Base-by-base conservation (phyloP, 768 basidiomycete species). In the Leccinum boreale region DNA sequence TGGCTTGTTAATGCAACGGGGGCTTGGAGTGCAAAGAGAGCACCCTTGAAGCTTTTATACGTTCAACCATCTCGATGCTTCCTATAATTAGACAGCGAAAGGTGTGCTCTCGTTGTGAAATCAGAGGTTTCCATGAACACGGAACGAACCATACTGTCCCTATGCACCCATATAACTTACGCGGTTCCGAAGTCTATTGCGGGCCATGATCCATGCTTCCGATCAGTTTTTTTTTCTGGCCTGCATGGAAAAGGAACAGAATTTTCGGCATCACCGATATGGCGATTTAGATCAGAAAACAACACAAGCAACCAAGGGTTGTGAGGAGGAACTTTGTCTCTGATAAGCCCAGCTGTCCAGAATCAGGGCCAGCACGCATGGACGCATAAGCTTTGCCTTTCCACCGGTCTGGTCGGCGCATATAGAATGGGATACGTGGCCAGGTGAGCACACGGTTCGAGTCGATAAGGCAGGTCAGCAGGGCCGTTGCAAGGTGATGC, bases 11-110 rank as follows among this genome's bases (percentile, higher is more conserved):
- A 42, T 65, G 42, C 9, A 5, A 21, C 9, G 29, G 10, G 39
- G 52, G 31, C 39, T 57, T 57, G 47, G 21, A 39, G 46, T 35
- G 8, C 1, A 33, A 35, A 33, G 52, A 28, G 50, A 4, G 11
- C 10, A 45, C 31, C 33, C 11, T 36, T 7, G 19, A 21, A 12
- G 47, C 17, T 62, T 39, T 64, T 64, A 67, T 69, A 60, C n/a
- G 23, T 51, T 54, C 9, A 33, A 21, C 21, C 19, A 10, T 15
- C 23, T 17, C 5, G 42, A 53, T 15, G 42, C 11, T 51, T 52
- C 60, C 52, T 55, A 39, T 57, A 57, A 35, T 48, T 35, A 31
- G 33, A 19, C 5, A 12, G 28, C 2, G 7, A 36, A 15, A 33
- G 14, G 52, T 46, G 35, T 46, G 21, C 39, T 29, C 33, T n/a